phyloP scores from a whole-genome alignment of 441 rosid species.

The Erysimum pusillum region DNA sequence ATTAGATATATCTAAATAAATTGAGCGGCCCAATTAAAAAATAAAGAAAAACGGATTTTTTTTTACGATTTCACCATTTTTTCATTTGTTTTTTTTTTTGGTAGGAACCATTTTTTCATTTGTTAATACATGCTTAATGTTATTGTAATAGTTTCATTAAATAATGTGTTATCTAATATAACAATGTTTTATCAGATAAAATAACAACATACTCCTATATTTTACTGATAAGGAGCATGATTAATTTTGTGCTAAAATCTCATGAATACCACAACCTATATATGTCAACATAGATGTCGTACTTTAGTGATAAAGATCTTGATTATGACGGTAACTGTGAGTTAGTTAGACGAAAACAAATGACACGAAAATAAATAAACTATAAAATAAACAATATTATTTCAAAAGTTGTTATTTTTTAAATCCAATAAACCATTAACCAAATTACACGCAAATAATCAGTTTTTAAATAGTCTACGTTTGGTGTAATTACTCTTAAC shows the following conservation, averaged over 20 bases:
- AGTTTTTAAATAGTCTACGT: conserved; percentile 12
- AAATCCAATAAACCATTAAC: background rate
- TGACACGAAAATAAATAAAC: background rate
- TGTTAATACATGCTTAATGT: too few relatives aligned
- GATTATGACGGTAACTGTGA: background rate
- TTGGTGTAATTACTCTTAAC: conserved; percentile 32
- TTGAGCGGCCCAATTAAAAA: too few relatives aligned
- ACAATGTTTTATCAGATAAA: too few relatives aligned
- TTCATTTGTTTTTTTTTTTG: too few relatives aligned
- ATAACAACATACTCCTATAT: background rate
- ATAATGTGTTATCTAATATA: too few relatives aligned
- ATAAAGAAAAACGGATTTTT: too few relatives aligned
- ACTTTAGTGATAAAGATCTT: background rate
- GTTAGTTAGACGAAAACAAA: background rate
- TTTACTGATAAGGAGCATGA: background rate
- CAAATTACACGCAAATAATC: conserved; percentile 10
- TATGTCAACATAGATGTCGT: background rate
- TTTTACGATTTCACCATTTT: too few relatives aligned
- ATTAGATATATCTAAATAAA: too few relatives aligned
- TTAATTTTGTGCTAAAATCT: background rate
- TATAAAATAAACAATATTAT: background rate
- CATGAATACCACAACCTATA: background rate
- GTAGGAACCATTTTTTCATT: too few relatives aligned
- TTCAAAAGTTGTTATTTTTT: background rate
- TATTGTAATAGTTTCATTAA: too few relatives aligned